These are phyloP conservation scores for Gaultheria prostrata DNA, from an alignment of 148 eudicot species.

Conservation along the genomic window DNA sequence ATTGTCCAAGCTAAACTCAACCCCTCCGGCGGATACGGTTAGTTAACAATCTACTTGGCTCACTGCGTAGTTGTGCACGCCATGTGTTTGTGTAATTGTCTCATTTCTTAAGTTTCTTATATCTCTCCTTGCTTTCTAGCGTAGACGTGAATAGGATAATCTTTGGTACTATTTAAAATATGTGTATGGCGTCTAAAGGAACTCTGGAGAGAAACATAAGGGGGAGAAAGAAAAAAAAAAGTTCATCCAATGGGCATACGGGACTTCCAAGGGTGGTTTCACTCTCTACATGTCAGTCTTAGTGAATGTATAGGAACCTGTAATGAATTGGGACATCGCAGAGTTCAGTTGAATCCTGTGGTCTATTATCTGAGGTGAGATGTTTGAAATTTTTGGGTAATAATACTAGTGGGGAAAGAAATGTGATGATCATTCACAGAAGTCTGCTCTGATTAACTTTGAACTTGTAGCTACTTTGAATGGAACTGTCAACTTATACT, in stretches of 20 bases:
- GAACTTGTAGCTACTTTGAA: neutral
- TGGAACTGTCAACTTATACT: neutral
- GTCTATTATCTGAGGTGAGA: neutral
- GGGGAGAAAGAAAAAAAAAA: too few relatives aligned
- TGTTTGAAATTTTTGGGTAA: neutral
- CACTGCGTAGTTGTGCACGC: conserved; percentile 21
- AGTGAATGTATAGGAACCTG: neutral
- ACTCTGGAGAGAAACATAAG: neutral
- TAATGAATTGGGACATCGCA: neutral
- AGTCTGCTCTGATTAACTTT: neutral
- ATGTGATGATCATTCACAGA: neutral
- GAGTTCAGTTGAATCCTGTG: neutral
- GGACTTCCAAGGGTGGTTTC: neutral
- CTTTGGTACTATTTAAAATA: neutral
- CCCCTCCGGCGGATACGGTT: conserved; percentile 71
- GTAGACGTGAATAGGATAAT: neutral
- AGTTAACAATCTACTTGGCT: neutral
- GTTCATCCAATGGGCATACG: neutral
- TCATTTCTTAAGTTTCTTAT: neutral
- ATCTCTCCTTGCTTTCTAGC: neutral
- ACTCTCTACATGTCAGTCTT: neutral
- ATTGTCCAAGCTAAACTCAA: conserved; percentile 89
- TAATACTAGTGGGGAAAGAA: neutral
- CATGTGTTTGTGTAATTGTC: conserved; percentile 38
- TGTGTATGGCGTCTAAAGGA: neutral